Conservation (phyloP, 192 early-diverging fungal species). For the Cladochytrium replicatum region DNA sequence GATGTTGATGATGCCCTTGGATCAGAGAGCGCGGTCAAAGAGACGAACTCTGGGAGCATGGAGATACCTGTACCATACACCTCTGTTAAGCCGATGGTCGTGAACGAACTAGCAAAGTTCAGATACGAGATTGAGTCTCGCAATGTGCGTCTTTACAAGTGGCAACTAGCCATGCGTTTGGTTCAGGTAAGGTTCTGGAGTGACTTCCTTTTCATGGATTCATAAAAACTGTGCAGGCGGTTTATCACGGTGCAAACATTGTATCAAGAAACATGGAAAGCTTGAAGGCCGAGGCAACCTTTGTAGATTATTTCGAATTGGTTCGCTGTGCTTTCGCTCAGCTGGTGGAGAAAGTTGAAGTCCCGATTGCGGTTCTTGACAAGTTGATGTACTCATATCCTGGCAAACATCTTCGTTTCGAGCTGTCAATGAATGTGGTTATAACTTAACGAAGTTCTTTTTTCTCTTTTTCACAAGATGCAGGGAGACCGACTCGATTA, state of each 20-base stretch:
- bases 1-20: not conserved
- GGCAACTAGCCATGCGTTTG: constrained; percentile 48
- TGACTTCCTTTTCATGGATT: constrained; percentile 12
- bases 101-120: not conserved
- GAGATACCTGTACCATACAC: constrained; percentile 12
- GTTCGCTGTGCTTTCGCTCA: constrained; percentile 35
- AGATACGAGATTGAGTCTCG: constrained; percentile 9
- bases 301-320: constrained; percentile 36
- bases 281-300: constrained; percentile 30
- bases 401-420: constrained; percentile 22
- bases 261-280: constrained; percentile 39
- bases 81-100: constrained; percentile 2
- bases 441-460: constrained; percentile 13
- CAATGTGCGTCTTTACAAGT: constrained; percentile 43
- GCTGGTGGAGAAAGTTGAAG: constrained; percentile 37
- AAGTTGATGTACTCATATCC: constrained; percentile 32
- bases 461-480: constrained; percentile 19
- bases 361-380: constrained; percentile 42
- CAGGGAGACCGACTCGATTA: constrained; percentile 33
- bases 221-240: constrained; percentile 13
- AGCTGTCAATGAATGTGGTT: constrained; percentile 5
- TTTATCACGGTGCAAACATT: constrained; percentile 30
- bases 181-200: constrained; percentile 41
- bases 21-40: constrained; percentile 15
- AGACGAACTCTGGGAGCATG: constrained; percentile 4